These are phyloP conservation scores for Metschnikowia baotianmanensis DNA, from an alignment of 805 yeast genomes.

Conservation along the genomic window DNA sequence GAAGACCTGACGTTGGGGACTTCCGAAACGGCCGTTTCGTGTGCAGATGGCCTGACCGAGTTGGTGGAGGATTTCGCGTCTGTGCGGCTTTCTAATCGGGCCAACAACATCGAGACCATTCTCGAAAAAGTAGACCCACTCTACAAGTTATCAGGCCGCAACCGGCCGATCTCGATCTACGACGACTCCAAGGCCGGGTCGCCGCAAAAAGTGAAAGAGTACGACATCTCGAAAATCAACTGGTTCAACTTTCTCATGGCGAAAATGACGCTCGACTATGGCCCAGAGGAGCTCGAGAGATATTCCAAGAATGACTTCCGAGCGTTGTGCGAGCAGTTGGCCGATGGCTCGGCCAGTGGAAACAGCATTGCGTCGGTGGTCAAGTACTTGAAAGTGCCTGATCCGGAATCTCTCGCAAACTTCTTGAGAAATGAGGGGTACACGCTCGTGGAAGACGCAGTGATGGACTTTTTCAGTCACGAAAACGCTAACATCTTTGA, in stretches of 20 bases:
- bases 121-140: slow-evolving; percentile 45
- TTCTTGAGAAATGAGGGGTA: slow-evolving; percentile 20
- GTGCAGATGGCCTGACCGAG: slow-evolving; percentile 9
- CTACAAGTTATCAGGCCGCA: slow-evolving; percentile 30
- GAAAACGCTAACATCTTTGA: slow-evolving; percentile 19
- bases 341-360: slow-evolving; percentile 6
- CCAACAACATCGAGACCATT: slow-evolving; percentile 30
- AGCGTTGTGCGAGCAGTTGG: slow-evolving; percentile 16
- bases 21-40: too few species aligned
- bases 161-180: slow-evolving; percentile 38
- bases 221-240: slow-evolving; percentile 33
- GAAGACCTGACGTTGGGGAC: neutral
- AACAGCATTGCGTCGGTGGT: slow-evolving; percentile 19
- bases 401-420: slow-evolving; percentile 15
- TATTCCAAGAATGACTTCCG: slow-evolving; percentile 18
- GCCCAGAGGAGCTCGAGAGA: slow-evolving; percentile 15
- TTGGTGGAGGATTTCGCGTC: slow-evolving; percentile 20
- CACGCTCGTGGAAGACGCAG: slow-evolving; percentile 16
- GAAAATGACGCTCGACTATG: slow-evolving; percentile 17
- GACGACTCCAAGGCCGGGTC: slow-evolving; percentile 38
- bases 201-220: slow-evolving; percentile 32
- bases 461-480: slow-evolving; percentile 21
- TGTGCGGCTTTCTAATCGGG: slow-evolving; percentile 16
- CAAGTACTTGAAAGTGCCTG: slow-evolving; percentile 18
- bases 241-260: slow-evolving; percentile 42